A percentile compares a stretch with the other conserved stretches of the same genome.
Conservation (phyloP, 164 flowering plant genomes). For the Kingdonia uniflora region DNA sequence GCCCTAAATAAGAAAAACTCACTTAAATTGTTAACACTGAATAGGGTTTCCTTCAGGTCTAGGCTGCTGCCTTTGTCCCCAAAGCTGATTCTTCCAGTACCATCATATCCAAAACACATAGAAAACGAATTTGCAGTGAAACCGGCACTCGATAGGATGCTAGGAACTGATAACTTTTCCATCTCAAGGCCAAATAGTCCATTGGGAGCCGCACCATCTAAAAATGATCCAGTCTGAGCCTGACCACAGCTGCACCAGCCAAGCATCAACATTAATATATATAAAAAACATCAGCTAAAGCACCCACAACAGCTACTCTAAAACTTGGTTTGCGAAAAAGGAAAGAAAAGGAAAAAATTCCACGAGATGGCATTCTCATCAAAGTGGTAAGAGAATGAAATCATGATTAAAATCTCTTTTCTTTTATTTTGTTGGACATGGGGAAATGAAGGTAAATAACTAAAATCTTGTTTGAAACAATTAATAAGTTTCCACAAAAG, state of each 20-base stretch:
- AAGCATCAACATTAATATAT: constrained; percentile 4
- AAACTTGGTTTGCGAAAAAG: too few relatives aligned
- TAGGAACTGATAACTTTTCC: constrained; percentile 64
- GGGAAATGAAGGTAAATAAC: too few relatives aligned
- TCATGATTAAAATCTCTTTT: too few relatives aligned
- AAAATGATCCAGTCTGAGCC: constrained; percentile 67
- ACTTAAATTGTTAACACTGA: constrained; percentile 36
- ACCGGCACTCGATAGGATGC: constrained; percentile 61
- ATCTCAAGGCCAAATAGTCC: constrained; percentile 91
- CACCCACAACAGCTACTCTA: too few relatives aligned
- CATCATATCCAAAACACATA: constrained; percentile 78
- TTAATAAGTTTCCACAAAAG: too few relatives aligned
- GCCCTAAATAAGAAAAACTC: constrained; percentile 16
- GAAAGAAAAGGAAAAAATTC: background rate
- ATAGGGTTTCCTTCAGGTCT: constrained; percentile 66
- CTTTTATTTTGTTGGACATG: too few relatives aligned
- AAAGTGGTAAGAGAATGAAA: too few relatives aligned
- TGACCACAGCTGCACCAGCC: constrained; percentile 64
- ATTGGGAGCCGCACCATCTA: constrained; percentile 65
- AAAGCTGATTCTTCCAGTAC: constrained; percentile 75
- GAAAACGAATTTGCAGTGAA: constrained; percentile 72
- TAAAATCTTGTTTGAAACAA: too few relatives aligned
- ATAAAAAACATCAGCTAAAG: background rate
- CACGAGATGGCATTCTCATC: too few relatives aligned
- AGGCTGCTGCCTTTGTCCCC: constrained; percentile 77